phyloP scores from a whole-genome alignment of 1,139 yeast genomes.

The Pneumocystis wakefieldiae region DNA sequence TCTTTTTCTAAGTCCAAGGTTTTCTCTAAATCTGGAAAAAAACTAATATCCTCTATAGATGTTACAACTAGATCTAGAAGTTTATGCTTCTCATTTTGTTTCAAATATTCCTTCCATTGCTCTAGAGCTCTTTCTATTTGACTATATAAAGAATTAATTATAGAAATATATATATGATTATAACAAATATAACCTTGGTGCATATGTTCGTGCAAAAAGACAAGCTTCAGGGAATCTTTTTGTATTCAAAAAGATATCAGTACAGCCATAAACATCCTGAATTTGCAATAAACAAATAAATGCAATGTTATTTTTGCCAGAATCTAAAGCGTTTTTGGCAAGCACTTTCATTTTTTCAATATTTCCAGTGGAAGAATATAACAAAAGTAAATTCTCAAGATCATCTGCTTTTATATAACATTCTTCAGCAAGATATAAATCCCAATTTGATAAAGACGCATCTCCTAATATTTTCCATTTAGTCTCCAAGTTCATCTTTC shows the following conservation, averaged over 20 bases:
- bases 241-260: constrained; percentile 50
- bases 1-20: neutral
- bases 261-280: constrained; percentile 53
- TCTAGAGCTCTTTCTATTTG: neutral
- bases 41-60: neutral
- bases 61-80: neutral
- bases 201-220: constrained; percentile 61
- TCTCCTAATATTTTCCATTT: constrained; percentile 94
- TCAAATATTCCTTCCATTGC: neutral
- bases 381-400: constrained; percentile 61
- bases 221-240: constrained; percentile 77
- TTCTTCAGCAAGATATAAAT: constrained; percentile 64
- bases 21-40: neutral
- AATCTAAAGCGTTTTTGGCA: constrained; percentile 48
- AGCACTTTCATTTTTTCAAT: constrained; percentile 41
- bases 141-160: neutral
- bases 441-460: constrained; percentile 62
- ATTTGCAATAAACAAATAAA: constrained; percentile 84
- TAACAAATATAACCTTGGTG: constrained; percentile 3
- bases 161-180: neutral
- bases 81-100: neutral
- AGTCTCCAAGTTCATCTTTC: constrained; percentile 34
- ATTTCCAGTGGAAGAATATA: constrained; percentile 72
- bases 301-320: constrained; percentile 78
- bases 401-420: constrained; percentile 73